Evolutionary conservation across 2,329 filamentous ascomycete genomes (phyloP).

Genomic region (Calonectria honghensis): DNA sequence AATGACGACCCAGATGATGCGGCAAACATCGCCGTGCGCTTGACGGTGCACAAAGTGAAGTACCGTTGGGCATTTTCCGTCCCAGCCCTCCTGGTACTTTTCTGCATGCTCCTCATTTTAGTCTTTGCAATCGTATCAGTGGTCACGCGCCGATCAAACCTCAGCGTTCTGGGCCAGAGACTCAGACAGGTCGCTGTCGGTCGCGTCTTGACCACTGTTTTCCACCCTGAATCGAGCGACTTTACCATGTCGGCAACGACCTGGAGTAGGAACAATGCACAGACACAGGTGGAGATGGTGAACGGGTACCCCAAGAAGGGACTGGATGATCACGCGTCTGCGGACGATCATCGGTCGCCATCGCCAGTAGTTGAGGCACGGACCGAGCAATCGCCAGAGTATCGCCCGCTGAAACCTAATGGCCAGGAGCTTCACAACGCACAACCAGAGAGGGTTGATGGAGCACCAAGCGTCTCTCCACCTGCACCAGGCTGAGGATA

Average conservation of each 20-base stretch:
- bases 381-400: neutral
- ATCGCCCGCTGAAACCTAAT: neutral
- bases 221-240: slow-evolving; percentile 30
- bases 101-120: slow-evolving; percentile 31
- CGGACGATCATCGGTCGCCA: neutral
- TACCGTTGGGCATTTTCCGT: slow-evolving; percentile 44
- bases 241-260: slow-evolving; percentile 29
- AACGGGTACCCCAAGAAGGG: slow-evolving; percentile 11
- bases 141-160: slow-evolving; percentile 30
- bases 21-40: slow-evolving; percentile 27
- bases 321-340: neutral
- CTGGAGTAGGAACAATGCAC: slow-evolving; percentile 34
- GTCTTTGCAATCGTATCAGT: slow-evolving; percentile 23
- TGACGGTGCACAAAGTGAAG: slow-evolving; percentile 35
- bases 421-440: neutral
- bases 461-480: neutral
- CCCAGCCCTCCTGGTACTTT: slow-evolving; percentile 34
- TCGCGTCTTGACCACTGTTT: slow-evolving; percentile 37
- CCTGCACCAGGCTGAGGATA: neutral
- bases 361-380: neutral
- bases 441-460: neutral
- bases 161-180: slow-evolving; percentile 25
- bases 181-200: slow-evolving; percentile 42
- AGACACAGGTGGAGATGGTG: slow-evolving; percentile 28
- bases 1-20: slow-evolving; percentile 36